Evolutionary conservation across 441 rosid genomes (phyloP).

Genomic region (Dalechampia spathulata): DNA sequence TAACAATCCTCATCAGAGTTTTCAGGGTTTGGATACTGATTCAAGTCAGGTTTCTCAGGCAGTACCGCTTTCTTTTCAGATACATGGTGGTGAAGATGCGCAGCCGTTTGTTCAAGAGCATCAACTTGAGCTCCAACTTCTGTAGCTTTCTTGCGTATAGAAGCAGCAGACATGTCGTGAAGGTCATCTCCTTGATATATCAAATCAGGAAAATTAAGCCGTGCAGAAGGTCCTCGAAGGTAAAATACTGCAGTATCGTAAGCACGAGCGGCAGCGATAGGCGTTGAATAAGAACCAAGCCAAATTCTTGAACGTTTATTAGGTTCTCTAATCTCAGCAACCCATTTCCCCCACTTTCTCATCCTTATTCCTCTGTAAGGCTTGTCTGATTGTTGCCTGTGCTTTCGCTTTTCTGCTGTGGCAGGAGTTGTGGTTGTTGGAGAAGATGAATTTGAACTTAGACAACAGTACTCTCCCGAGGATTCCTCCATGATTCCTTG

Average conservation of each 20-base stretch:
- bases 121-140: slow-evolving; percentile 73
- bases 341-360: too few relatives aligned
- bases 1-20: slow-evolving; percentile 47
- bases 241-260: slow-evolving; percentile 79
- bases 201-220: slow-evolving; percentile 75
- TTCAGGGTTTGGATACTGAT: slow-evolving; percentile 48
- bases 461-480: slow-evolving; percentile 22
- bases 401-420: slow-evolving; percentile 23
- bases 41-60: slow-evolving; percentile 61
- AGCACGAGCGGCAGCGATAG: slow-evolving; percentile 84
- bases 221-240: slow-evolving; percentile 72
- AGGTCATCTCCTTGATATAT: slow-evolving; percentile 28
- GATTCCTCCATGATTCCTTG: slow-evolving; percentile 20
- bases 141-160: slow-evolving; percentile 64
- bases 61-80: slow-evolving; percentile 18
- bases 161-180: slow-evolving; percentile 64
- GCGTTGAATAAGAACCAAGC: slow-evolving; percentile 90
- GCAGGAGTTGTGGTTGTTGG: not conserved
- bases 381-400: slow-evolving; percentile 27
- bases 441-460: slow-evolving; percentile 18
- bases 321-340: too few relatives aligned
- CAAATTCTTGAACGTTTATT: slow-evolving; percentile 86
- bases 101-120: slow-evolving; percentile 45
- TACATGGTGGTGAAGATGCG: slow-evolving; percentile 23
- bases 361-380: slow-evolving; percentile 77